Percentiles rank a stretch among this genome's conserved stretches.
Evolutionary conservation across 2,329 filamentous ascomycete species (phyloP).

Genomic region (Calonectria pseudoturangicola): DNA sequence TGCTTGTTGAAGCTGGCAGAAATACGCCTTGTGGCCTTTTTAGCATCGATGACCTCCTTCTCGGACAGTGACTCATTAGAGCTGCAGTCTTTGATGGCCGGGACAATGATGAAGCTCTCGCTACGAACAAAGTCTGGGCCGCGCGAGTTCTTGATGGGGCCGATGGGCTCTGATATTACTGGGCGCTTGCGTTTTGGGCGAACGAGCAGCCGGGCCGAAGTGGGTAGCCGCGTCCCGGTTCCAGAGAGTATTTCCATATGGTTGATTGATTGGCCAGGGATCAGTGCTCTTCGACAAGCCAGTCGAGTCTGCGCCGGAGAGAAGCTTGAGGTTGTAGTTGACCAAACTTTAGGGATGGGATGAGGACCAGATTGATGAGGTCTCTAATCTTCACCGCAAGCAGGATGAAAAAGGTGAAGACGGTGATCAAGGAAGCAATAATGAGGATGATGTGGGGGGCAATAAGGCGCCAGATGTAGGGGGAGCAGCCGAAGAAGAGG

Average conservation of each 20-base stretch:
- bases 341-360: slow-evolving; percentile 5
- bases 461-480: slow-evolving; percentile 2
- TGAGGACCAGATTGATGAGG: neutral
- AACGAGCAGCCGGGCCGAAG: slow-evolving; percentile 39
- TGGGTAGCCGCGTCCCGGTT: slow-evolving; percentile 43
- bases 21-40: slow-evolving; percentile 51
- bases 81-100: slow-evolving; percentile 60
- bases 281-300: neutral
- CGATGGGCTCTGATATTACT: slow-evolving; percentile 61
- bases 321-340: neutral
- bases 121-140: slow-evolving; percentile 60
- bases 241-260: slow-evolving; percentile 48
- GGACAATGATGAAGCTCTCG: slow-evolving; percentile 59
- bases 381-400: neutral
- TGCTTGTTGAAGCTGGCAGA: slow-evolving; percentile 57
- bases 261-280: neutral
- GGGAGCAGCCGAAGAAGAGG: slow-evolving; percentile 9
- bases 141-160: slow-evolving; percentile 61
- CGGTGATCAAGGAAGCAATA: neutral
- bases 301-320: neutral
- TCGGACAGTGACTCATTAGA: slow-evolving; percentile 46
- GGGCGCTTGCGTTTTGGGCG: slow-evolving; percentile 52
- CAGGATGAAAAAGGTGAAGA: neutral
- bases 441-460: neutral
- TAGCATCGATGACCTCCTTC: slow-evolving; percentile 33